Evolutionary conservation across 257 asterid species (phyloP).

Genomic region (Fraxinus pennsylvanica): DNA sequence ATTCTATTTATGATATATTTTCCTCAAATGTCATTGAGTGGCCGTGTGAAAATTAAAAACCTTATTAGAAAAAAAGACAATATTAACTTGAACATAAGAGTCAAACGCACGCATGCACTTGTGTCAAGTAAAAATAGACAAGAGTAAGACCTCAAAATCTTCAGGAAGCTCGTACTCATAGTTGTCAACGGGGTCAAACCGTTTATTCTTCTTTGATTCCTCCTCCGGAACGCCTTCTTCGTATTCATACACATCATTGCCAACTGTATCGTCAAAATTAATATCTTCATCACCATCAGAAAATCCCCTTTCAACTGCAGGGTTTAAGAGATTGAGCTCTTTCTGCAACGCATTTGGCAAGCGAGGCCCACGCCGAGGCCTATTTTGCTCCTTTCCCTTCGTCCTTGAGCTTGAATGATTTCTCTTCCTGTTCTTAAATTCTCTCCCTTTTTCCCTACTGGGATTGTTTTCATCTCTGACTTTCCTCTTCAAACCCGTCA

Average conservation of each 20-base stretch:
- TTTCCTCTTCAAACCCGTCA: constrained; percentile 40
- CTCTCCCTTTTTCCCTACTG: constrained; percentile 26
- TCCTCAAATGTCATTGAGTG: not conserved
- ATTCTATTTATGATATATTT: not conserved
- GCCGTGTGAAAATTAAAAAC: not conserved
- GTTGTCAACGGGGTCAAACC: constrained; percentile 78
- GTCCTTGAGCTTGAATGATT: constrained; percentile 20
- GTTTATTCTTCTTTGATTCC: constrained; percentile 68
- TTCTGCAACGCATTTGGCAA: constrained; percentile 63
- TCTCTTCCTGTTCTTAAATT: constrained; percentile 28
- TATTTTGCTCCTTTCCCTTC: constrained; percentile 34
- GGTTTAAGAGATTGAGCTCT: constrained; percentile 40
- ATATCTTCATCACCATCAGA: constrained; percentile 38
- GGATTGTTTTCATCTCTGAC: constrained; percentile 19
- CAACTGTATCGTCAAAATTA: constrained; percentile 34
- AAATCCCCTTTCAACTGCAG: constrained; percentile 19
- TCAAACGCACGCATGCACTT: not conserved
- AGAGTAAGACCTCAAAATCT: constrained; percentile 59
- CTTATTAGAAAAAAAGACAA: not conserved
- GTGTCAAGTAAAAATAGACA: not conserved
- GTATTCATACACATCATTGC: constrained; percentile 64
- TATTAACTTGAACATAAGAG: not conserved
- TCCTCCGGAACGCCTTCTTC: constrained; percentile 81
- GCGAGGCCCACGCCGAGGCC: constrained; percentile 58
- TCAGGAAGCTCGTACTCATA: constrained; percentile 74